Evolutionary conservation across 2,329 filamentous ascomycete genomes (phyloP), one percentile per base, ranked within the genome.

Genomic region (Penicillium aurantiogriseum): DNA sequence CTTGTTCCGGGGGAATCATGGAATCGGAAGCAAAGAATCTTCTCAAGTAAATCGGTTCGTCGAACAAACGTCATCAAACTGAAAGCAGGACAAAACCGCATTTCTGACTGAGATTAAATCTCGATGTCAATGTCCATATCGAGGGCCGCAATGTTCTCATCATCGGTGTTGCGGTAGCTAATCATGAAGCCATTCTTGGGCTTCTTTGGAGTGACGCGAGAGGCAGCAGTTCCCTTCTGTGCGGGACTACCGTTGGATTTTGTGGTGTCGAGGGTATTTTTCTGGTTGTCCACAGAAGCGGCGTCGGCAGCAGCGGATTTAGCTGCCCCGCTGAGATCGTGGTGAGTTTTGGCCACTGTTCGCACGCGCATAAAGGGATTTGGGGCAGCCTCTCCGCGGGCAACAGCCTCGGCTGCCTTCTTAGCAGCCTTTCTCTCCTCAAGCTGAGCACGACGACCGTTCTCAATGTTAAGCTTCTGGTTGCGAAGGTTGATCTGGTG

Each of bases 51-150:
- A 27, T n/a, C 21, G 21, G 5, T 8, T 29, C 9, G 17, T 3
- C 45, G 17, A 36, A 47, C 19, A 8, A 4, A 25, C 17, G 29
- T 4, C 13, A 33, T 21, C 6, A 21, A 11, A 11, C 9, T 7
- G 15, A 36, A 36, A 5, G 2, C 10, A 36, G 5, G 11, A 21
- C 4, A 25, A 21, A 4, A 17, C 0, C 2, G 17, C n/a, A 43
- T 21, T 11, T 2, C 9, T 11, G 17, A 21, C 11, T 17, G 11
- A 27, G 13, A 52, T 59, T 79, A 91, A 66, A 96, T 91, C 65
- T 96, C 92, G 67, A 96, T 87, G 66, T 97, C 93, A 71, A 97
- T 91, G 29, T 91, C 93, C 67, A 97, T 78, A 72, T 97, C 94
- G 79, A 97, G 80, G 27, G 87, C 84, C 1, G 89, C 92, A 74